Conservation (phyloP, 306 rosid genomes). For the Mucuna pruriens region DNA sequence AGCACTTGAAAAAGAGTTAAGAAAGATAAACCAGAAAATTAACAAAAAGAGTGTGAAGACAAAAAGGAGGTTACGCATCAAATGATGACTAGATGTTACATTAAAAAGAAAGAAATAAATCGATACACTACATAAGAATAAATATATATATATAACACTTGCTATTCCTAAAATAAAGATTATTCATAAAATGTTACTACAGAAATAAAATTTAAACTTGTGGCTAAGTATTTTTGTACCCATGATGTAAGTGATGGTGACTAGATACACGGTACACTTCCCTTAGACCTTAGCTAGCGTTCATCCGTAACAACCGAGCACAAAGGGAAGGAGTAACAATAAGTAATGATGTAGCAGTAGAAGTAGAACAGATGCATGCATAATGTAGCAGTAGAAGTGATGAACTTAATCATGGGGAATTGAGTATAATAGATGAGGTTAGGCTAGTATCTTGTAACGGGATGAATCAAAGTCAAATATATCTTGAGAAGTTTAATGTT, state of each 20-base stretch:
- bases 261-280: not conserved
- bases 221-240: not conserved
- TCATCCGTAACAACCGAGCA: not conserved
- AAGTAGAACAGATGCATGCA: no score
- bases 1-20: slow-evolving; percentile 33
- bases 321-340: not conserved
- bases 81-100: slow-evolving; percentile 27
- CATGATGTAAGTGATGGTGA: not conserved
- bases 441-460: no score
- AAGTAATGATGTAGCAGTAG: no score
- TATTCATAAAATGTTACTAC: not conserved
- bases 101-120: not conserved
- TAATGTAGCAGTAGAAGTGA: no score
- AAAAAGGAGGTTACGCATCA: not conserved
- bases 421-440: no score
- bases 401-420: no score
- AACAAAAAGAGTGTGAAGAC: slow-evolving; percentile 8
- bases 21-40: not conserved
- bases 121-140: not conserved
- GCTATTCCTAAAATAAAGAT: not conserved
- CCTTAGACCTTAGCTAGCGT: not conserved
- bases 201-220: not conserved
- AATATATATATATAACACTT: not conserved
- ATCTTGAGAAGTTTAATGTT: no score
- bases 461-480: no score